Percentiles rank a stretch among this genome's conserved stretches.
These are phyloP conservation scores for Artemisia annua DNA, from an alignment of 129 eudicot genomes.

Conservation along the genomic window DNA sequence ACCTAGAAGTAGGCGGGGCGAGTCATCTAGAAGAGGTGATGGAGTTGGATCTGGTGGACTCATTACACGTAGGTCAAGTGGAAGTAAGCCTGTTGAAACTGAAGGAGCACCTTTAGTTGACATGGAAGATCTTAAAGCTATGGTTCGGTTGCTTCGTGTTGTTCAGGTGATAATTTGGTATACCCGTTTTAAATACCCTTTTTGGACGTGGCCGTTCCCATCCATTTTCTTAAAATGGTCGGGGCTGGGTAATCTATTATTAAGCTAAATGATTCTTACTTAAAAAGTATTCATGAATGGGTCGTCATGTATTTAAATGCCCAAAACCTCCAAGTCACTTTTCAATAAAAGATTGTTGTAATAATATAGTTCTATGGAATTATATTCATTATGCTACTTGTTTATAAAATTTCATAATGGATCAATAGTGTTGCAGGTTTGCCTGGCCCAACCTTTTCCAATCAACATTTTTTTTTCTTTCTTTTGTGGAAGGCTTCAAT, in stretches of 20 bases:
- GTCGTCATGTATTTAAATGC: not conserved
- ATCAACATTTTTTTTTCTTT: too few species aligned
- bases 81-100: slow-evolving; percentile 87
- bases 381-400: not conserved
- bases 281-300: not conserved
- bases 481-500: too few species aligned
- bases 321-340: not conserved
- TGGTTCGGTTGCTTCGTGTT: slow-evolving; percentile 93
- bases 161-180: slow-evolving; percentile 66
- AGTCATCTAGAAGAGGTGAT: slow-evolving; percentile 87
- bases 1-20: slow-evolving; percentile 88
- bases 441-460: too few species aligned
- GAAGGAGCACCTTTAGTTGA: slow-evolving; percentile 95
- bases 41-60: slow-evolving; percentile 69
- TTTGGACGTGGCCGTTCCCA: not conserved
- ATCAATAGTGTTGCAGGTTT: too few species aligned
- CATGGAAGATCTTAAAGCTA: slow-evolving; percentile 75
- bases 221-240: not conserved
- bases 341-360: too few species aligned
- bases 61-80: slow-evolving; percentile 66
- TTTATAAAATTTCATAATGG: not conserved
- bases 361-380: not conserved
- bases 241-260: not conserved
- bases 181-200: not conserved
- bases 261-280: not conserved